phyloP scores from a whole-genome alignment of 108 stramenopile genomes.

The Chaetoceros tenuissimus region DNA sequence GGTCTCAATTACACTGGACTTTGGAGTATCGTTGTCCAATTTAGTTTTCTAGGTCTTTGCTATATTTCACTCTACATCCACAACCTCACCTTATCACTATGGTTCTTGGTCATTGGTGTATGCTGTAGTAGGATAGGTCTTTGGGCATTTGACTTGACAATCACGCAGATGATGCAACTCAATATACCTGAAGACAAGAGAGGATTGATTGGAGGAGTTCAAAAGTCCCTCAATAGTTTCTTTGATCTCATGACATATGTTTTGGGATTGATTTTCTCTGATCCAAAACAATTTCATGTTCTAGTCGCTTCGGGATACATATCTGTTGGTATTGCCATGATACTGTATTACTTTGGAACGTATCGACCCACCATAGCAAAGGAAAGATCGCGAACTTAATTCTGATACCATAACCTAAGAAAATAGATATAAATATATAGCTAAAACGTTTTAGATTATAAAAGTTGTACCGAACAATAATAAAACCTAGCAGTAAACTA shows the following conservation, averaged over 20 bases:
- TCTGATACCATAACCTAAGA: no score
- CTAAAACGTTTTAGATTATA: no score
- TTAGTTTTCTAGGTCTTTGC: constrained; percentile 26
- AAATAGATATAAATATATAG: no score
- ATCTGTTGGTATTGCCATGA: constrained; percentile 31
- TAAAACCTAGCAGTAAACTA: no score
- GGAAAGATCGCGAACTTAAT: neutral
- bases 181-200: constrained; percentile 32
- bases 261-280: constrained; percentile 39
- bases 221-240: constrained; percentile 44
- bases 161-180: constrained; percentile 61
- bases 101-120: constrained; percentile 44
- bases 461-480: no score
- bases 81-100: constrained; percentile 13
- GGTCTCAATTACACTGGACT: constrained; percentile 32
- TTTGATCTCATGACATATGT: constrained; percentile 38
- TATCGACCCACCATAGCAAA: no score
- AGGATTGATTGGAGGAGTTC: constrained; percentile 53
- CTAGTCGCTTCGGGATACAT: constrained; percentile 29
- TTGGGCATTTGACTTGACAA: constrained; percentile 62
- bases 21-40: constrained; percentile 46
- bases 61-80: constrained; percentile 26
- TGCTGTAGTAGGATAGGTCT: constrained; percentile 51
- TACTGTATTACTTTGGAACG: constrained; percentile 26
- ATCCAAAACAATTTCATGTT: constrained; percentile 37